Conservation (phyloP, 345 rosid species). For the Euphorbia tirucalli region DNA sequence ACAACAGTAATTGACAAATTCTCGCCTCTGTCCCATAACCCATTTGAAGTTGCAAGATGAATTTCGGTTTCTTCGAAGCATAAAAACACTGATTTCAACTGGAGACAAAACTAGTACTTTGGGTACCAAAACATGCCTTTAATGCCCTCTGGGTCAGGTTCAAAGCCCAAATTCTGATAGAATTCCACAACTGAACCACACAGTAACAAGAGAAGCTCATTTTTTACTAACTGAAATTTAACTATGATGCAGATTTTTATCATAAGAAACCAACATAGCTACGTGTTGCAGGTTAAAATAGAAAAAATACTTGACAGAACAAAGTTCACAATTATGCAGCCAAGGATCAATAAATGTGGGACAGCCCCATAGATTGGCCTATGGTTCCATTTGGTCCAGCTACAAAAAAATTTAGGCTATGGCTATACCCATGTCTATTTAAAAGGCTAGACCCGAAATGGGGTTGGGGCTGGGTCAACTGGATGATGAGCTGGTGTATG, state of each 20-base stretch:
- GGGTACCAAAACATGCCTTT: conserved; percentile 99
- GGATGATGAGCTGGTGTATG: not conserved
- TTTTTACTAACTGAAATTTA: not conserved
- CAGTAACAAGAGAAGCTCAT: conserved; percentile 2
- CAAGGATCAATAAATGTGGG: not conserved
- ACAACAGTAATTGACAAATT: not conserved
- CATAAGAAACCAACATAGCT: not conserved
- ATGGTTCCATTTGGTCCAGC: not conserved
- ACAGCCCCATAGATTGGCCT: not conserved
- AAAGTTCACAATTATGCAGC: not conserved
- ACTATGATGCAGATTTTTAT: not conserved
- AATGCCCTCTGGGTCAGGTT: conserved; percentile 96
- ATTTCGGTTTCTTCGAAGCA: conserved; percentile 3
- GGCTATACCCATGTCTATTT: too few relatives aligned
- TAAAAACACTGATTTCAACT: too few relatives aligned
- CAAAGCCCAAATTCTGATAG: conserved; percentile 87
- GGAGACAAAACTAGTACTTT: conserved; percentile 35
- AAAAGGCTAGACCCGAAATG: not conserved
- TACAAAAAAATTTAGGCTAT: not conserved
- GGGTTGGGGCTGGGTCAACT: not conserved
- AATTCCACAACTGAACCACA: conserved; percentile 77
- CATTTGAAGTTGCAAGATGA: conserved; percentile 18
- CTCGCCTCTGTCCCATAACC: not conserved
- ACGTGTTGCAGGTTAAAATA: not conserved
- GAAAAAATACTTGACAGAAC: not conserved